These are phyloP conservation scores for Umbelopsis isabellina DNA, from an alignment of 192 early-diverging fungal genomes.

Conservation along the genomic window DNA sequence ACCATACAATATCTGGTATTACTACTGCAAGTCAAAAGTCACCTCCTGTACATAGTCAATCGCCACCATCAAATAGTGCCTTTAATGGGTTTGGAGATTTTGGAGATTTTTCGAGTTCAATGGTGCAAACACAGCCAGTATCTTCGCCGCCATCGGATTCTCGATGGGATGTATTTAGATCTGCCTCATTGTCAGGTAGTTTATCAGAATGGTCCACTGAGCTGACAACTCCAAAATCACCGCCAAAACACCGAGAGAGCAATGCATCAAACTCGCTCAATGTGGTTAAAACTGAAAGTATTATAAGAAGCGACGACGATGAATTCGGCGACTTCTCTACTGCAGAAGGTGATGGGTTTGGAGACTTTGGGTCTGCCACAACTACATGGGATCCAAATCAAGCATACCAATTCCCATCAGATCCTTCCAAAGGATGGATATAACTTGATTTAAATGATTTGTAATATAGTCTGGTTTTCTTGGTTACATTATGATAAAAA, in stretches of 20 bases:
- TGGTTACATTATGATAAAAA: not conserved
- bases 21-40: not conserved
- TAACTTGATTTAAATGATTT: not conserved
- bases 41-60: not conserved
- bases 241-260: not conserved
- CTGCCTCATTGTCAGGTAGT: conserved; percentile 10
- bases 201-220: conserved; percentile 4
- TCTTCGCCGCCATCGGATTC: not conserved
- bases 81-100: not conserved
- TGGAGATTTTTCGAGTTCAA: not conserved
- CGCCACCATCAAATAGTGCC: not conserved
- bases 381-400: not conserved
- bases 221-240: not conserved
- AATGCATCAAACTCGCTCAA: not conserved
- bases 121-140: not conserved
- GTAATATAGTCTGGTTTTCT: not conserved
- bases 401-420: not conserved
- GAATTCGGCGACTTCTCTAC: conserved; percentile 12
- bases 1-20: too few relatives aligned
- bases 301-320: not conserved
- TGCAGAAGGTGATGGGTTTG: not conserved
- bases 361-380: not conserved
- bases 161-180: conserved; percentile 10
- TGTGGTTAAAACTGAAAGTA: too few relatives aligned
- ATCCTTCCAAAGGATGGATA: not conserved